phyloP scores from a whole-genome alignment of 1,284 basidiomycete genomes.

The Papiliotrema fonsecae region DNA sequence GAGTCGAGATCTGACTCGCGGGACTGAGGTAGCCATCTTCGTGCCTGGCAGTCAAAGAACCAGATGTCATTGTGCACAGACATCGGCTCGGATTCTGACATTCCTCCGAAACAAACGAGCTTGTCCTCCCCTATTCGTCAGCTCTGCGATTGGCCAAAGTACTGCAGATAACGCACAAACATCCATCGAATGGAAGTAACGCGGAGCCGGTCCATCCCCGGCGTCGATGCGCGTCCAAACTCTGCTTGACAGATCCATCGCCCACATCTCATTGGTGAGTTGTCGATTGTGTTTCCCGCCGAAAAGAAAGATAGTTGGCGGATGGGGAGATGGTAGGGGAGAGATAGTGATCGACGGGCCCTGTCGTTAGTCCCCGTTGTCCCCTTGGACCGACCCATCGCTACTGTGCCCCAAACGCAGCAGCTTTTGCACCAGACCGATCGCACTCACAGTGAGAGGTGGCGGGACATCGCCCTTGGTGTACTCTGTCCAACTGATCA shows the following conservation, averaged over 20 bases:
- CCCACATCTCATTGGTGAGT: constrained; percentile 82
- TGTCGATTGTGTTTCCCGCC: constrained; percentile 80
- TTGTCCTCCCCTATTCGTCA: constrained; percentile 66
- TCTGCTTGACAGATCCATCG: constrained; percentile 73
- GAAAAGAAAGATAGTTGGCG: constrained; percentile 50
- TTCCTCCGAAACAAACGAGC: constrained; percentile 85
- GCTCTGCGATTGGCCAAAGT: constrained; percentile 3
- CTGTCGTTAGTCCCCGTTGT: constrained; percentile 10
- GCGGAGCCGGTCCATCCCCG: constrained; percentile 56
- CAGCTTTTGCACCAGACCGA: background rate
- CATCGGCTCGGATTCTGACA: constrained; percentile 62
- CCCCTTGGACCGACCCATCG: background rate
- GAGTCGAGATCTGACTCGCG: constrained; percentile 24
- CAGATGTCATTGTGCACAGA: constrained; percentile 75
- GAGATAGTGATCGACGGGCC: constrained; percentile 43
- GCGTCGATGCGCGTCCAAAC: constrained; percentile 67
- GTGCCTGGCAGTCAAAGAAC: constrained; percentile 68
- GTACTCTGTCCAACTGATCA: constrained; percentile 76
- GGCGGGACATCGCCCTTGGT: constrained; percentile 81
- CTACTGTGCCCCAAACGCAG: too few species aligned
- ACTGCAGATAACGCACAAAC: constrained; percentile 59
- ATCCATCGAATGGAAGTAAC: constrained; percentile 90
- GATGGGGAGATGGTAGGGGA: constrained; percentile 27
- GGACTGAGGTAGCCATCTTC: constrained; percentile 60
- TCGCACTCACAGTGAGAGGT: constrained; percentile 67